A percentile compares a stretch with the other conserved stretches of the same genome.
Conservation (phyloP, 2,329 filamentous ascomycete species). For the Cryphonectria japonica region DNA sequence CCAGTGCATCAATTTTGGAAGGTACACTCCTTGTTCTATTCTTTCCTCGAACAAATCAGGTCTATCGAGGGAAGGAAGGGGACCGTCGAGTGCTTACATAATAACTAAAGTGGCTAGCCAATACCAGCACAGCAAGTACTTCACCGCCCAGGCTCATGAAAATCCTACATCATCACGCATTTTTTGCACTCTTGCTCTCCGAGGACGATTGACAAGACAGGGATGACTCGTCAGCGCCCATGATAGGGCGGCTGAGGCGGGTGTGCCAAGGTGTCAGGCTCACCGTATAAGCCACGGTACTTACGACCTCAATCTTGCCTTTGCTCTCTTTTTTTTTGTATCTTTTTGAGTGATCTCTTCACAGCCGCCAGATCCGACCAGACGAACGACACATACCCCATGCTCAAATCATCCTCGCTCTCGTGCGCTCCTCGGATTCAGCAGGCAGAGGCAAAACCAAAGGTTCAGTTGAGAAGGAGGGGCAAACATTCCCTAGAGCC, state of each 20-base stretch:
- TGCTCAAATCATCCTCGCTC: neutral
- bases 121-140: neutral
- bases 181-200: neutral
- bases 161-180: neutral
- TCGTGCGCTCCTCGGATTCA: slow-evolving; percentile 5
- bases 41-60: neutral
- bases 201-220: neutral
- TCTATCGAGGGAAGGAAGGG: neutral
- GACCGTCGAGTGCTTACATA: neutral
- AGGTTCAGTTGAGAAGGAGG: slow-evolving; percentile 21
- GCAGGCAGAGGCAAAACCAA: slow-evolving; percentile 19
- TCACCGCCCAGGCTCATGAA: neutral
- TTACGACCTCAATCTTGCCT: slow-evolving; percentile 14
- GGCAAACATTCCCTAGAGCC: neutral
- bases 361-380: neutral
- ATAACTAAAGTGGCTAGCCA: neutral
- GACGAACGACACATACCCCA: neutral
- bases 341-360: too few relatives aligned
- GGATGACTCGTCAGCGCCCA: slow-evolving; percentile 21
- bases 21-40: neutral
- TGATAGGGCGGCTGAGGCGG: neutral
- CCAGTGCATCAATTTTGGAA: neutral
- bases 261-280: slow-evolving; percentile 11
- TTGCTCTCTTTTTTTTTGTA: neutral
- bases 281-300: slow-evolving; percentile 5